Percentiles rank a stretch among this genome's conserved stretches.
Conservation (phyloP, 495 filamentous ascomycete genomes). For the Daldinia loculata region DNA sequence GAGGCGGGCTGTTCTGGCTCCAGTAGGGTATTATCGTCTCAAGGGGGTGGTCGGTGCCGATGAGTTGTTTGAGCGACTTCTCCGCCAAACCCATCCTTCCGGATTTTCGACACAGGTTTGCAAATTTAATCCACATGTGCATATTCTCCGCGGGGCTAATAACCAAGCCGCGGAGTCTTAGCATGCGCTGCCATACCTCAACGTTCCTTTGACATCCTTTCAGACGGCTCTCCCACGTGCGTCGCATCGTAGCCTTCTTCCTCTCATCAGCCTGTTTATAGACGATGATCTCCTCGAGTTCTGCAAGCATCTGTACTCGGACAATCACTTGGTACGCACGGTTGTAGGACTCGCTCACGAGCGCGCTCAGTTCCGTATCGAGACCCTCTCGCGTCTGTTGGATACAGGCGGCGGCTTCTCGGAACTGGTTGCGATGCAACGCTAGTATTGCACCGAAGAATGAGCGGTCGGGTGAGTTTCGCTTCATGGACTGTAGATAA, state of each 20-base stretch:
- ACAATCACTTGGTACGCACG: constrained; percentile 95
- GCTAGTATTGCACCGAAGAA: constrained; percentile 97
- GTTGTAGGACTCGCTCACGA: constrained; percentile 96
- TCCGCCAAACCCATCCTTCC: constrained; percentile 95
- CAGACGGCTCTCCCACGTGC: constrained; percentile 93
- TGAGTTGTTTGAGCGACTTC: constrained; percentile 83
- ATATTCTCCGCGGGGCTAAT: constrained; percentile 90
- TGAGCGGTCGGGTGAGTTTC: constrained; percentile 87
- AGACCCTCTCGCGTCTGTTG: constrained; percentile 91
- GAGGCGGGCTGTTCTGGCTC: constrained; percentile 55
- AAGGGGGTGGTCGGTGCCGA: constrained; percentile 68
- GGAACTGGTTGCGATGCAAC: constrained; percentile 93
- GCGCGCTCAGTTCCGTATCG: constrained; percentile 91
- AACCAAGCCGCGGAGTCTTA: constrained; percentile 92
- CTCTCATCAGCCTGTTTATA: constrained; percentile 93
- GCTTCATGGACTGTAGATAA: constrained; percentile 93
- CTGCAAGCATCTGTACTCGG: constrained; percentile 96
- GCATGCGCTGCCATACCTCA: constrained; percentile 97
- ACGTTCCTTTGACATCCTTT: constrained; percentile 97
- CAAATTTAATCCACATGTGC: constrained; percentile 99
- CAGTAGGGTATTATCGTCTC: constrained; percentile 65
- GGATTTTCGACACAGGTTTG: constrained; percentile 96
- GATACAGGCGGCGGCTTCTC: constrained; percentile 83
- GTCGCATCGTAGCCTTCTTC: constrained; percentile 88
- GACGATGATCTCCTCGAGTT: constrained; percentile 95